Conservation (phyloP, 192 early-diverging fungal species). For the Backusella liffmaniae region DNA sequence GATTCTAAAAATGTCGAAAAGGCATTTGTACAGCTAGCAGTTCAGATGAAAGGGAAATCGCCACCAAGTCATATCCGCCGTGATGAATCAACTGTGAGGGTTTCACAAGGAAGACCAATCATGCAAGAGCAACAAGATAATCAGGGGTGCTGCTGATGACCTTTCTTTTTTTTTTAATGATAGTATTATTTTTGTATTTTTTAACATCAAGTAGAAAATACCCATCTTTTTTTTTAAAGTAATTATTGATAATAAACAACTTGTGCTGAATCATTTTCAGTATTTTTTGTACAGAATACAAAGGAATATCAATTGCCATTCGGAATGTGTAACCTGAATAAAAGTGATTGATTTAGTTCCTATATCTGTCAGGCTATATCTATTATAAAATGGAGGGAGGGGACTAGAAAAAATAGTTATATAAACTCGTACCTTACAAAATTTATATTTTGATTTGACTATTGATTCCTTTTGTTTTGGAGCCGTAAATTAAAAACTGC, state of each 20-base stretch:
- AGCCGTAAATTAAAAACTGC: neutral
- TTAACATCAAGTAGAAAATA: neutral
- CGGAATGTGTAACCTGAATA: too few relatives aligned
- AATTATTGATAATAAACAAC: neutral
- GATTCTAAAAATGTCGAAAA: conserved; percentile 97
- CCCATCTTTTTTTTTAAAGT: neutral
- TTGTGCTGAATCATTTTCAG: neutral
- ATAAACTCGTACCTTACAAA: too few relatives aligned
- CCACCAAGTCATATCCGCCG: conserved; percentile 15
- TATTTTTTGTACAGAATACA: neutral
- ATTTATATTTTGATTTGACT: too few relatives aligned
- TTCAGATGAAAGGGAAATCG: conserved; percentile 93
- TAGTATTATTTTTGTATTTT: neutral
- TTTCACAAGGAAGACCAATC: conserved; percentile 22
- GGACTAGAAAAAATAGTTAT: too few relatives aligned
- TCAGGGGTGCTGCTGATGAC: neutral
- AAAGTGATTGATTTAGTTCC: too few relatives aligned
- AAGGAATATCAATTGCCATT: neutral
- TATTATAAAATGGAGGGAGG: too few relatives aligned
- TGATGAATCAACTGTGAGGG: conserved; percentile 19
- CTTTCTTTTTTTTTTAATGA: neutral
- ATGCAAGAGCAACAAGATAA: neutral
- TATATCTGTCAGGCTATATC: too few relatives aligned
- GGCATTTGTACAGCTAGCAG: conserved; percentile 98
- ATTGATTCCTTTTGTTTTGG: too few relatives aligned